Evolutionary conservation across 768 basidiomycete species (phyloP).

Genomic region (Infundibulicybe gibba): DNA sequence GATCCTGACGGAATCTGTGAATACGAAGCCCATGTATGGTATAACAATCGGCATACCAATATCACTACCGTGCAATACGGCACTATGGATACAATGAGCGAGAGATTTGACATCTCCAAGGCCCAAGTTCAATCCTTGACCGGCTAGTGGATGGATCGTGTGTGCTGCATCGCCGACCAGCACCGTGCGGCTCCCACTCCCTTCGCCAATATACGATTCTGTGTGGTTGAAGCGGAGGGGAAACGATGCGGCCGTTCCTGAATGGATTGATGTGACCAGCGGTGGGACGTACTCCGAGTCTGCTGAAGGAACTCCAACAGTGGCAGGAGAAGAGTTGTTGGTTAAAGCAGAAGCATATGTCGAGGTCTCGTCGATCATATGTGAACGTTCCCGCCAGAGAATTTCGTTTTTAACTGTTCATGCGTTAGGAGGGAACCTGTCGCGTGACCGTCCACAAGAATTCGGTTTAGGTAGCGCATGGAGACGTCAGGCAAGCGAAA

Average conservation of each 20-base stretch:
- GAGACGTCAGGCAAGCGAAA: conserved; percentile 82
- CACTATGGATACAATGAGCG: conserved; percentile 55
- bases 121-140: conserved; percentile 95
- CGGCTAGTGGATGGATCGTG: conserved; percentile 91
- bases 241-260: conserved; percentile 80
- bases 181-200: conserved; percentile 63
- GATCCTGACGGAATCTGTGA: conserved; percentile 50
- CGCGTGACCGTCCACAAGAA: conserved; percentile 52
- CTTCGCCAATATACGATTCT: conserved; percentile 80
- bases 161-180: conserved; percentile 97
- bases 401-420: conserved; percentile 60
- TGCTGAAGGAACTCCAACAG: conserved; percentile 54
- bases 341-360: conserved; percentile 50
- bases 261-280: conserved; percentile 64
- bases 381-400: conserved; percentile 68
- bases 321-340: neutral
- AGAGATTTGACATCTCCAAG: conserved; percentile 80
- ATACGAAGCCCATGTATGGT: neutral
- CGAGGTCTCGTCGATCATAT: conserved; percentile 61
- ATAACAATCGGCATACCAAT: conserved; percentile 54
- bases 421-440: conserved; percentile 42
- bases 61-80: conserved; percentile 68
- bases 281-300: conserved; percentile 72
- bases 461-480: conserved; percentile 59
- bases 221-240: conserved; percentile 87